Base-by-base conservation (phyloP, 495 filamentous ascomycete genomes). In the Daldinia loculata region DNA sequence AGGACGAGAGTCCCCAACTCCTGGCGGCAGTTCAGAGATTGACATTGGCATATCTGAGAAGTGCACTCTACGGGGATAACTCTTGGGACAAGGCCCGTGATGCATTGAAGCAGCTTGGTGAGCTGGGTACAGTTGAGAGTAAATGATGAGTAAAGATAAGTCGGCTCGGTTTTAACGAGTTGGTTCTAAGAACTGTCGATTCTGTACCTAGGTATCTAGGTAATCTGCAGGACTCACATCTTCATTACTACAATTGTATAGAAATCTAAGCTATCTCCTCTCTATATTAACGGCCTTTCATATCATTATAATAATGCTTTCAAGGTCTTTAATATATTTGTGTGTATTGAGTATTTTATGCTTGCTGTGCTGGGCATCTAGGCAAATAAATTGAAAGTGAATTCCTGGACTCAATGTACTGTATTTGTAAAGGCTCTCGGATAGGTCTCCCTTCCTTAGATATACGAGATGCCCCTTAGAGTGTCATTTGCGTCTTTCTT, bases 1-100 rank as follows among this genome's bases (percentile, higher is more conserved):
- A 74, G 65, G 80, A 84, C 58, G 82, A 82, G 71, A 79, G 78
- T 30, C 80, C 80, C 2, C 70, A 80, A 56, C 69, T 70, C 36
- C 63, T 84, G 38, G 77, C 38, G 0, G 53, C 76, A 2, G 80
- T 82, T 9, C 81, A 81, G 65, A 73, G 81, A 36, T 61, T 82
- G 66, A 79, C 81, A 7, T 77, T 70, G 76, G 80, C 82, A 11
- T 84, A 83, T 67, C 67, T 83, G 51, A 70, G 76, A 45, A 82
- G 75, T 50, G 70, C 69, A 27, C 70, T 84, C 0, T 81, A 79
- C 38, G 76, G 75, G 3, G 81, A 82, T 45, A 38, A 32, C 0
- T 70, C 80, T 57, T 83, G 80, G 80, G 72, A 70, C 0, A 60
- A 72, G 48, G 79, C 77, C 0, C 70, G 70, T 29, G 61, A 72